Evolutionary conservation across 1,139 yeast species (phyloP), one percentile per base, ranked within the genome.

Genomic region (Pichia inconspicua): DNA sequence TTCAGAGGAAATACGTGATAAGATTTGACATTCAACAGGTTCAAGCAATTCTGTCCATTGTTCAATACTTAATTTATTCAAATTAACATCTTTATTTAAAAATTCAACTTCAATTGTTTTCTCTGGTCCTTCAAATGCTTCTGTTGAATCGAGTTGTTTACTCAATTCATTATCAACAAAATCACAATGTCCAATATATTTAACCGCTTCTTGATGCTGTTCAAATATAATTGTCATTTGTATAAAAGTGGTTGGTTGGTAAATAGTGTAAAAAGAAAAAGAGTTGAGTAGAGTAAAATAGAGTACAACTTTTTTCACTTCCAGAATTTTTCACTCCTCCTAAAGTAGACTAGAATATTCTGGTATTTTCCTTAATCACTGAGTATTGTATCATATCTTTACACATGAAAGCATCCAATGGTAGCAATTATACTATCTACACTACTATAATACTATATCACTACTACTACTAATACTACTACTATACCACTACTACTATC

Each of bases 81-180:
- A 12, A 12, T 37, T 12, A 11, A 37, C 25, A 4, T 9, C 40
- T 22, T 15, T 22, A 14, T 12, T 14, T 10, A 8, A 19, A 62
- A 89, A 83, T 97, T 97, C 90, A 51, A 92, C 72, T 64, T 92
- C 97, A 45, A 92, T 72, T 50, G 92, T 73, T 68, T 92, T 92
- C 67, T 92, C 98, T 22, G 98, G 97, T 12, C 98, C 98, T 70
- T 90, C 97, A 64, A 90, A 90, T 3, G 97, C 96, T 63, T 80
- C 83, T 19, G 95, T 75, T 32, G 96, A 88, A 67, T 90, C 97
- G 56, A 89, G 70, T 56, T 77, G 75, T 45, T 82, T 82, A n/a
- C 95, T 82, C 46, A 86, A 70, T 55, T 82, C 85, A 66, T 83
- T 88, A 65, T 88, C 88, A 59, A 84, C 79, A 60, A 73, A 85